Evolutionary conservation across 2,329 filamentous ascomycete genomes (phyloP), one percentile per base, ranked within the genome.

Genomic region (Colletotrichum trifolii): DNA sequence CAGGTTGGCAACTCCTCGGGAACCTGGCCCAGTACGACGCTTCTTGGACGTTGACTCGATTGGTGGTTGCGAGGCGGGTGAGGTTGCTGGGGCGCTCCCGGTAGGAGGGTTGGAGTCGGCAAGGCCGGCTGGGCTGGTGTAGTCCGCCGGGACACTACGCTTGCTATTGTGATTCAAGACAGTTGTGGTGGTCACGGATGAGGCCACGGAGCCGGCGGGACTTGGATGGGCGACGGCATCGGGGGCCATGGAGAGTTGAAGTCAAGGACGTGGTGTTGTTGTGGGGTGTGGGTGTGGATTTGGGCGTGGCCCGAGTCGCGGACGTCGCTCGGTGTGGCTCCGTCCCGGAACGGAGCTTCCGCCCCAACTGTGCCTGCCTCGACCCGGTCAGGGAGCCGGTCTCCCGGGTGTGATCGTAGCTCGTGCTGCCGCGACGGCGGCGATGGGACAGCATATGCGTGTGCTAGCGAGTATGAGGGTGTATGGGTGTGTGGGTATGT

Each of bases 1-100:
- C 74, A 90, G 83, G 70, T 91, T 90, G 55, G 85, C 85, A 46
- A 87, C 84, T 10, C 83, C 83, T 50, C 84, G 76, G 34, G 80
- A 80, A 6, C 81, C 79, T 6, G 79, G 75, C 2, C 75, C 80
- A 8, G 75, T 74, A 69, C 81, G 83, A 69, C 82, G 81, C 72
- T 79, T 85, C 75, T 84, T 86, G 47, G 50, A 60, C 8, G 66
- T 63, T 25, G 25, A 5, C 39, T 68, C 69, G 10, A 67, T 69
- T 2, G 60, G 38, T 10, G 59, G 47, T 15, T 63, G 59, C 15
- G 64, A 58, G 15, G 60, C 43, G n/a, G 64, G 58, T 12, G 62
- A 65, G 35, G 58, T 42, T 11, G 43, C 58, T 36, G 58, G 46
- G 8, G 12, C 52, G 46, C 40, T 49, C 25, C 56, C 60, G 55